These are phyloP conservation scores for Aureobasidium sp. DNA, from an alignment of 2,329 filamentous ascomycete genomes.

Conservation along the genomic window DNA sequence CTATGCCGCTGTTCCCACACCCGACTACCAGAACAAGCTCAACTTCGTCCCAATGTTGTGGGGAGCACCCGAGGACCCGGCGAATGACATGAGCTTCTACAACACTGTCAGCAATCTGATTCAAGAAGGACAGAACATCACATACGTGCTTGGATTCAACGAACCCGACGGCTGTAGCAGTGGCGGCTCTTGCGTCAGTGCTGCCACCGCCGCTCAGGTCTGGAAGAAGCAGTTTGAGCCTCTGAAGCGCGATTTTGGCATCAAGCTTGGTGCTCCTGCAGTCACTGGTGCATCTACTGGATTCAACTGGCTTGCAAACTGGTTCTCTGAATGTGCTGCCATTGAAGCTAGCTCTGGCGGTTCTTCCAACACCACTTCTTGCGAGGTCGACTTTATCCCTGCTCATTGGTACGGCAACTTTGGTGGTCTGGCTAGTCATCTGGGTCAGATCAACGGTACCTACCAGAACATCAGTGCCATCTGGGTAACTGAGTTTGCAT, in stretches of 20 bases:
- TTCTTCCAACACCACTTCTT: conserved; percentile 28
- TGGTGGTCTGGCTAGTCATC: conserved; percentile 56
- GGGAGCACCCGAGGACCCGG: conserved; percentile 42
- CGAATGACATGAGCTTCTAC: conserved; percentile 52
- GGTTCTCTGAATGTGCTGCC: conserved; percentile 48
- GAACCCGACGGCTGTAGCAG: conserved; percentile 58
- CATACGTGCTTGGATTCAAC: conserved; percentile 67
- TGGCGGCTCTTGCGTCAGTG: conserved; percentile 56
- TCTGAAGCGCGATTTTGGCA: conserved; percentile 48
- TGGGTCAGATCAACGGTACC: conserved; percentile 50
- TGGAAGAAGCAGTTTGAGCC: conserved; percentile 69
- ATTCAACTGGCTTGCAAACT: conserved; percentile 59
- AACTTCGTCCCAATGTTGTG: conserved; percentile 78
- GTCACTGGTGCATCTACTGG: conserved; percentile 56
- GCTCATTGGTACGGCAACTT: conserved; percentile 57
- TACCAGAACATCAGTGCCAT: conserved; percentile 46
- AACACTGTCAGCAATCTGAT: conserved; percentile 50
- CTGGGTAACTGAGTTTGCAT: conserved; percentile 74
- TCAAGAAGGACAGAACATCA: conserved; percentile 48
- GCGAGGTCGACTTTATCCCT: conserved; percentile 43
- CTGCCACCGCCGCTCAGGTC: conserved; percentile 53
- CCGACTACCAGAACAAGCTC: conserved; percentile 40
- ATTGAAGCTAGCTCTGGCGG: conserved; percentile 2
- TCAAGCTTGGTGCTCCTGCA: conserved; percentile 63
- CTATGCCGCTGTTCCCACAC: conserved; percentile 50